Conservation (phyloP, 805 yeast genomes). For the Spathaspora hagerdaliae region DNA sequence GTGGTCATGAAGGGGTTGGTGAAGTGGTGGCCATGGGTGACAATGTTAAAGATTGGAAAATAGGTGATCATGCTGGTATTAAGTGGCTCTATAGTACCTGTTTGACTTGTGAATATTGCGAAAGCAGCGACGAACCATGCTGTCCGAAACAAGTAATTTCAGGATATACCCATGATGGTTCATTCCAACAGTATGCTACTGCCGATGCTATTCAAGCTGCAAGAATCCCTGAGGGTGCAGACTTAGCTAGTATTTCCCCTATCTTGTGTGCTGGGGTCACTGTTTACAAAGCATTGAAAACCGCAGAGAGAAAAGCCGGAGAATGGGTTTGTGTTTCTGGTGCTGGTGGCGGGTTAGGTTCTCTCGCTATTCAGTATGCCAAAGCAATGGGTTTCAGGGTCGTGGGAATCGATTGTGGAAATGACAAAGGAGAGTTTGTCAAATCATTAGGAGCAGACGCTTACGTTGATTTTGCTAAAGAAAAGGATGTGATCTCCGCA, state of each 20-base stretch:
- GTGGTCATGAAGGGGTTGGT: slow-evolving; percentile 92
- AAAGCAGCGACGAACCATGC: slow-evolving; percentile 61
- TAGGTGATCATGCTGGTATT: slow-evolving; percentile 80
- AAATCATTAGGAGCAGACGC: slow-evolving; percentile 61
- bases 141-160: slow-evolving; percentile 62
- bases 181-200: slow-evolving; percentile 87
- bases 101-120: slow-evolving; percentile 72
- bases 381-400: slow-evolving; percentile 74
- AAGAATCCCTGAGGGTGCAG: slow-evolving; percentile 66
- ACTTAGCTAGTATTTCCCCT: slow-evolving; percentile 74
- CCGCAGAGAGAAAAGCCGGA: slow-evolving; percentile 66
- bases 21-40: slow-evolving; percentile 74
- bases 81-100: slow-evolving; percentile 84
- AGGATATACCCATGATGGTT: slow-evolving; percentile 87
- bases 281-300: slow-evolving; percentile 85
- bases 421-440: slow-evolving; percentile 51
- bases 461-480: slow-evolving; percentile 55
- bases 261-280: slow-evolving; percentile 90
- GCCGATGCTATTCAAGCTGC: slow-evolving; percentile 90
- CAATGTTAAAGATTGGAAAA: slow-evolving; percentile 63
- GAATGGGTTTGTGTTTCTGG: slow-evolving; percentile 76
- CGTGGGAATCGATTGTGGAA: slow-evolving; percentile 69
- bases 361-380: slow-evolving; percentile 72
- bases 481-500: slow-evolving; percentile 52
- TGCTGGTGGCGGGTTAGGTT: slow-evolving; percentile 79